Evolutionary conservation across 768 basidiomycete genomes (phyloP).

Genomic region (Phylloporus scabripes): DNA sequence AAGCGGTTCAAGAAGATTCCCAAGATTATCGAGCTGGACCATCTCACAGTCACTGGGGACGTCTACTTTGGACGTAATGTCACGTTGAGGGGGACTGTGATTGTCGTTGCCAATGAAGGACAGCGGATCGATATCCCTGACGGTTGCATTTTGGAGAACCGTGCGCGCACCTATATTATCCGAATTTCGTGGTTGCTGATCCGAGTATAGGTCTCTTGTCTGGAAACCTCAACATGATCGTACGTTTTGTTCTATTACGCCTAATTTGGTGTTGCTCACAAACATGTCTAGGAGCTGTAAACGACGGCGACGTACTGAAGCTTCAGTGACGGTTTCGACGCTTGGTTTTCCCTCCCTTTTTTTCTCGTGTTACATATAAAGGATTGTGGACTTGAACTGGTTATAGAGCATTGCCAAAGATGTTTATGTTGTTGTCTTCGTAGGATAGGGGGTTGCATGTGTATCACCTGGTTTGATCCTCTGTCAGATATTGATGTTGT

Average conservation of each 20-base stretch:
- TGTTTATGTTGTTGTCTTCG: not conserved
- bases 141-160: slow-evolving; percentile 66
- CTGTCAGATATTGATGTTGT: not conserved
- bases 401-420: slow-evolving; percentile 12
- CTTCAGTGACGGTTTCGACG: slow-evolving; percentile 2
- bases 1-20: slow-evolving; percentile 75
- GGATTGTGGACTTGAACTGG: slow-evolving; percentile 16
- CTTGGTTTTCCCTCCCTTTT: slow-evolving; percentile 9
- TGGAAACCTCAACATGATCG: slow-evolving; percentile 72
- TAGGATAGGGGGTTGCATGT: slow-evolving; percentile 3
- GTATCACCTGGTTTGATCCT: not conserved
- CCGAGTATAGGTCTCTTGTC: slow-evolving; percentile 51
- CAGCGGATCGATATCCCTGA: slow-evolving; percentile 72
- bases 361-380: slow-evolving; percentile 8
- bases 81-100: slow-evolving; percentile 62
- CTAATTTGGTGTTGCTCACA: not conserved
- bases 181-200: slow-evolving; percentile 9
- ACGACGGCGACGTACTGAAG: not conserved
- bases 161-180: slow-evolving; percentile 28
- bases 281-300: slow-evolving; percentile 28
- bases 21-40: slow-evolving; percentile 66
- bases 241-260: slow-evolving; percentile 27
- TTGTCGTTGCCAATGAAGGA: slow-evolving; percentile 74
- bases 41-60: slow-evolving; percentile 67
- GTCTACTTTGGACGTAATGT: slow-evolving; percentile 64